Evolutionary conservation across 345 rosid genomes (phyloP), one percentile per base, ranked within the genome.

Genomic region (Triadica sebifera): DNA sequence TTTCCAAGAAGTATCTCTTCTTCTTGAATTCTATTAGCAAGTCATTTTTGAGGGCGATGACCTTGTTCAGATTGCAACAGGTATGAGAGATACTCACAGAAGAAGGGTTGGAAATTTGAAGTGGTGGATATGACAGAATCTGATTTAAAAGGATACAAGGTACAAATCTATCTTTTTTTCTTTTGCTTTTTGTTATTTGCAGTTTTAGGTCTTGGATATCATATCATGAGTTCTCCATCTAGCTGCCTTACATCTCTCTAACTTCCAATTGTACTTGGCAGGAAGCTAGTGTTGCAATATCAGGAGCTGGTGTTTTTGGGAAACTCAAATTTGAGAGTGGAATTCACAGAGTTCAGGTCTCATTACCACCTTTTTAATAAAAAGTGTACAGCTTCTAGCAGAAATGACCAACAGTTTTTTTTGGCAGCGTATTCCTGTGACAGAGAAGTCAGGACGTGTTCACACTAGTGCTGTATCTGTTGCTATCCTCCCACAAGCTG

Each of bases 271-370:
- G 67, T 71, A 5, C 60, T 77, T 73, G 74, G 69, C 88, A 93
- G 98, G 96, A 95, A 93, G 99, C 94, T 69, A 91, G 89, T 83
- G 98, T 98, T 38, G 89, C 98, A 67, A 90, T 95, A 56, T 87
- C 92, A 2, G 98, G 99, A 50, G 83, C 76, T 66, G 88, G 84
- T 81, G 90, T 95, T 17, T 95, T 83, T 76, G 98, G 97, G 69
- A 93, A 93, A 77, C 94, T 95, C 70, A 95, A 95, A 88, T 95
- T 93, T 73, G 99, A 95, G 88, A 93, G 98, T 88, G 99, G 98
- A 62, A 89, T 95, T 72, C 99, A 95, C 80, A 87, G 99, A 78
- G 98, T 91, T 80, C 99, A 95, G 98, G 99, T 93, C 65, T 77
- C 37, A 52, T 61, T 69, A 8, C 69, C 15, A 19, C 34, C 58